Evolutionary conservation across 116 monocot species (phyloP).

Genomic region (Iris pallida): DNA sequence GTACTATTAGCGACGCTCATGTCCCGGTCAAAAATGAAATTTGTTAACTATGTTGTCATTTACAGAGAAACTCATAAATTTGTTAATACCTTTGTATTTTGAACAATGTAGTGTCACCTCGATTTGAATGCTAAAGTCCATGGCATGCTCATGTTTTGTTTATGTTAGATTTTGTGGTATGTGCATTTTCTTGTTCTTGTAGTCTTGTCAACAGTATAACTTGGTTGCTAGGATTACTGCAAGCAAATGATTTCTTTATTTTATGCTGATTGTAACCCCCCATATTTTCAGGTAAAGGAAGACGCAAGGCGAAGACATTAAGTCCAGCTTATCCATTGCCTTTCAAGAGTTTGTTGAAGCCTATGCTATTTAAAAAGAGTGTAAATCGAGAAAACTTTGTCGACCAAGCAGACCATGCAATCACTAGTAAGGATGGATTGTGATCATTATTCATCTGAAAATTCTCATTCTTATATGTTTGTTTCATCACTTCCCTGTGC

Average conservation of each 20-base stretch:
- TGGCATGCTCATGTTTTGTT: background rate
- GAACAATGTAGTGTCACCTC: too few relatives aligned
- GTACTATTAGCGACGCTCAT: too few relatives aligned
- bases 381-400: slow-evolving; percentile 15
- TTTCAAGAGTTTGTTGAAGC: slow-evolving; percentile 38
- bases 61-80: too few relatives aligned
- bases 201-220: background rate
- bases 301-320: slow-evolving; percentile 10
- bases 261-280: background rate
- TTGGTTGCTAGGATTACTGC: background rate
- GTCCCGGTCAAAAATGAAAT: too few relatives aligned
- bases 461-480: too few relatives aligned
- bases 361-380: slow-evolving; percentile 36
- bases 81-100: too few relatives aligned
- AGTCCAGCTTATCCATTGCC: slow-evolving; percentile 28
- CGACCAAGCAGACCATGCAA: slow-evolving; percentile 6
- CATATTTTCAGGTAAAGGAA: slow-evolving; percentile 35
- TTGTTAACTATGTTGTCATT: too few relatives aligned
- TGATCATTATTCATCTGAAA: background rate
- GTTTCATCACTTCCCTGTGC: too few relatives aligned
- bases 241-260: background rate
- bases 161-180: background rate
- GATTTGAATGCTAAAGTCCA: too few relatives aligned
- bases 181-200: background rate
- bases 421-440: slow-evolving; percentile 8